Conservation (phyloP, 768 basidiomycete genomes). For the Pisolithus tinctorius region DNA sequence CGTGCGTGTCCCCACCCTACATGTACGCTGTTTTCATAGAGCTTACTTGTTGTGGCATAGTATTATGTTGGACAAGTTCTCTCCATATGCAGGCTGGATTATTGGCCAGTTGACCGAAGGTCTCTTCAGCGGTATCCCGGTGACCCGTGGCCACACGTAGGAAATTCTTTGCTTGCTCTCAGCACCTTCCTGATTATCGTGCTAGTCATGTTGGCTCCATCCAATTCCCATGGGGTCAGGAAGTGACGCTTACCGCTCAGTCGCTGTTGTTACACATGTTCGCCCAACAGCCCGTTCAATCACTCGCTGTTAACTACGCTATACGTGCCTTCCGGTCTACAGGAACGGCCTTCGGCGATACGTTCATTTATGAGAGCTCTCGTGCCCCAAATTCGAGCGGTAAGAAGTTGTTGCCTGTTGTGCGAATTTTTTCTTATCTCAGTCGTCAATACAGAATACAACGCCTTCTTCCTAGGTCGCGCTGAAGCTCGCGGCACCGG, state of each 20-base stretch:
- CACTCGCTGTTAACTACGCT: constrained; percentile 4
- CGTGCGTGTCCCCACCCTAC: background rate
- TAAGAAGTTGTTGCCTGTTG: background rate
- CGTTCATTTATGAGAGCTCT: constrained; percentile 5
- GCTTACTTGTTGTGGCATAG: background rate
- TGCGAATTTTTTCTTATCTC: background rate
- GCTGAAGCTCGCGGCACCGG: constrained; percentile 3
- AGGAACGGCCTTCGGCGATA: background rate
- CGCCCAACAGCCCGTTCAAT: constrained; percentile 5
- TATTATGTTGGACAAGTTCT: constrained; percentile 8
- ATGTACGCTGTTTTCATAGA: too few relatives aligned
- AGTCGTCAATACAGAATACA: background rate
- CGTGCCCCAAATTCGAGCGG: constrained; percentile 7
- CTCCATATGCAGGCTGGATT: constrained; percentile 6
- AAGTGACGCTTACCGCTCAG: constrained; percentile 2
- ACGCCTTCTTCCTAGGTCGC: constrained; percentile 9
- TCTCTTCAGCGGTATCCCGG: constrained; percentile 9
- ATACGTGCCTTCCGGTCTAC: constrained; percentile 2
- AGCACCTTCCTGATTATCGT: background rate
- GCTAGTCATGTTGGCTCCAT: constrained; percentile 6
- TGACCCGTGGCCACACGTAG: constrained; percentile 7
- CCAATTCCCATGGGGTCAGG: constrained; percentile 8
- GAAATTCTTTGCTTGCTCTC: background rate
- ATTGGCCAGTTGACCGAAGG: constrained; percentile 7
- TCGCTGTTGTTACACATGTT: constrained; percentile 12